Conservation (phyloP, 2,329 filamentous ascomycete species). For the Sporothrix variecibatus region DNA sequence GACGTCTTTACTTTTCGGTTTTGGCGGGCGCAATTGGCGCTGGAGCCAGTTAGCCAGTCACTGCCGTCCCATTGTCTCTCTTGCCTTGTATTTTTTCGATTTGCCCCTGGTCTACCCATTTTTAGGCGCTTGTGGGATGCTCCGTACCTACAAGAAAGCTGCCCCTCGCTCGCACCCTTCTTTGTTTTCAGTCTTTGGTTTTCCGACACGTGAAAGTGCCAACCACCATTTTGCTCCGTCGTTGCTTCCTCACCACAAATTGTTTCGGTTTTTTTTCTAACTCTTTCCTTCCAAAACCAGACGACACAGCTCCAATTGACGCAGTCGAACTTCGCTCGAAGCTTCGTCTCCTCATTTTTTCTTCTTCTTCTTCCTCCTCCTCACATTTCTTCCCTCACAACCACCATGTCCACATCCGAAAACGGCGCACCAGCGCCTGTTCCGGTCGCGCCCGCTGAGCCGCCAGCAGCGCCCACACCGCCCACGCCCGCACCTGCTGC, state of each 20-base stretch:
- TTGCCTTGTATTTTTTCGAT: constrained; percentile 5
- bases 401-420: constrained; percentile 21
- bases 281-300: neutral
- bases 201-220: constrained; percentile 25
- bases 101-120: constrained; percentile 1
- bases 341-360: neutral
- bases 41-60: neutral
- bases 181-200: neutral
- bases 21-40: neutral
- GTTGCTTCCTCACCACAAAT: neutral
- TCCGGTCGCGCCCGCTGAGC: constrained; percentile 38
- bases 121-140: neutral
- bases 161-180: constrained; percentile 7
- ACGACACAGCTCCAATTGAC: constrained; percentile 14
- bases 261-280: neutral
- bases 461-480: constrained; percentile 38
- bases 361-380: neutral
- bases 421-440: constrained; percentile 26
- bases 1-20: constrained; percentile 3
- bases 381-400: neutral
- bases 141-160: neutral
- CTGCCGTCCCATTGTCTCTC: neutral
- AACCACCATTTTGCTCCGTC: neutral
- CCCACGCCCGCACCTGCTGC: constrained; percentile 39
- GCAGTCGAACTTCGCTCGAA: neutral